Conservation (phyloP, 2,329 filamentous ascomycete species). For the Sporothrix globosa region DNA sequence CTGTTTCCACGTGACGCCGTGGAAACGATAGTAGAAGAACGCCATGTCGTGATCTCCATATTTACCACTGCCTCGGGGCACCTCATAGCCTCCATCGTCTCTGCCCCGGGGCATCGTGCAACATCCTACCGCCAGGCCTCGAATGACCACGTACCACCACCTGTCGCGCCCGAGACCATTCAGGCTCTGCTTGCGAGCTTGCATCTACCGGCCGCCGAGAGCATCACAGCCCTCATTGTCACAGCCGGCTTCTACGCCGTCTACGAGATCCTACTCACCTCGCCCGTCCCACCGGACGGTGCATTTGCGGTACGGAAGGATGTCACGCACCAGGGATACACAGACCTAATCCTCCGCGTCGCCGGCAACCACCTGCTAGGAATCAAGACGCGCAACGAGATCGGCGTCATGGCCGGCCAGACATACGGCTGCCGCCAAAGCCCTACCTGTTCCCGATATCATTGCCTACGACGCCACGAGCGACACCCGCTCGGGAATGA, state of each 20-base stretch:
- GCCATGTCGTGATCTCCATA: too few species aligned
- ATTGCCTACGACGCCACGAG: not conserved
- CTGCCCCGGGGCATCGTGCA: not conserved
- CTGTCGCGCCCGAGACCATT: not conserved
- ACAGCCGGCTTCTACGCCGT: not conserved
- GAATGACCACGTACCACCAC: not conserved
- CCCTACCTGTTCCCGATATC: not conserved
- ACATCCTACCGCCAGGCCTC: not conserved
- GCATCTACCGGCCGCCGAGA: not conserved
- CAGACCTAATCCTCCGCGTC: not conserved
- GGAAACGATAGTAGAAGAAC: not conserved
- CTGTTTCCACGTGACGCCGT: not conserved
- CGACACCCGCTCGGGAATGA: not conserved
- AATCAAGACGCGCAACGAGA: slow-evolving; percentile 16
- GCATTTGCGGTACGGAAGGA: not conserved
- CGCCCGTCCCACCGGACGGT: not conserved
- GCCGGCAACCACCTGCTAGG: not conserved
- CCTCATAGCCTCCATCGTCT: too few species aligned
- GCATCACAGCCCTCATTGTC: not conserved
- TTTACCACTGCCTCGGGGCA: too few species aligned
- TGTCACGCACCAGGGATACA: not conserved
- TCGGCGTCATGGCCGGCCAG: not conserved
- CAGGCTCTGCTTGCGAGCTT: not conserved
- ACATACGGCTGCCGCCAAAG: too few species aligned
- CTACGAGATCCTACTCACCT: not conserved